Base-by-base conservation (phyloP, 179 eudicot genomes). In the Patellifolia procumbens region DNA sequence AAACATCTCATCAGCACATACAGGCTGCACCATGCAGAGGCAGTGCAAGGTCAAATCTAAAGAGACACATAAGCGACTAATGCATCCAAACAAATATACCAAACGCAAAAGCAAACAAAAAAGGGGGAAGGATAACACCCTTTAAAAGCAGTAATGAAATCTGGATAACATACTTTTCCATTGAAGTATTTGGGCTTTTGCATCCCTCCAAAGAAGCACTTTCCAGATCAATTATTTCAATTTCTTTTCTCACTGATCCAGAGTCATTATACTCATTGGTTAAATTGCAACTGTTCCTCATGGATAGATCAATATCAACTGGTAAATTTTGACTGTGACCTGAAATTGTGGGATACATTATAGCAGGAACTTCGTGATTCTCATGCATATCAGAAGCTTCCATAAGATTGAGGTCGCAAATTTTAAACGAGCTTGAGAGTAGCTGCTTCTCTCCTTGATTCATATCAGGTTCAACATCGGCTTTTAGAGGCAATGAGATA, bases 211-310 rank as follows among this genome's bases (percentile, higher is more conserved):
- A 49, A 48, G 91, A 81, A 76, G 85, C 87, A 73, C 86, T 80
- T 81, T 91, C 98, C 84, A 96, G 86, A 88, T 96, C 97, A 75
- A 96, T 96, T 81, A 93, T 84, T 83, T 93, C 97, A 74, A 93
- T 81, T 66, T 79, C 91, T 81, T 88, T 91, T 61, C 86, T 88
- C 49, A 76, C 80, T 61, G 85, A 65, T 56, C 86, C 89, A 78
- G 77, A 72, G 77, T 80, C 85, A 76, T 78, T 81, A 78, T 81
- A 89, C 35, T 73, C 77, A 62, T 79, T 80, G 59, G 85, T 53
- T 49, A 83, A 61, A 73, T 42, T 85, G 74, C 77, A 52, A 79
- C 76, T 89, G 77, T 81, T 91, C 77, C 82, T 88, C 79, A 89
- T 91, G 60, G 96, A 86, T 82, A 96, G 81, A 86, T 87, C 91